These are phyloP conservation scores for Podaxis pistillaris DNA, from an alignment of 768 basidiomycete genomes.

Conservation along the genomic window DNA sequence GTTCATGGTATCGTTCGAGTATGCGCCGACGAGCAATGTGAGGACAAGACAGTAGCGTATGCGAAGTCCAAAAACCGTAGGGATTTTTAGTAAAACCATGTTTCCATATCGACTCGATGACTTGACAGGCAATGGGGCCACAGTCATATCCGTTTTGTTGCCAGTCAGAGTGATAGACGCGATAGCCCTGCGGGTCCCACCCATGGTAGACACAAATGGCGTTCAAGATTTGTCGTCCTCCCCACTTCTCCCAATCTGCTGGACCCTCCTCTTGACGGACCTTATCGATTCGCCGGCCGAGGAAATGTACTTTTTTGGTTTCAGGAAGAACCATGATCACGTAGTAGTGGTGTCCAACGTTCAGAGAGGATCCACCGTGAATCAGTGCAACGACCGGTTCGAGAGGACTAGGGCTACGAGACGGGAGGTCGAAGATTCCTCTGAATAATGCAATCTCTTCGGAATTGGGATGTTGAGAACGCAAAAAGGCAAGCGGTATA, in stretches of 20 bases:
- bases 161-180: not conserved
- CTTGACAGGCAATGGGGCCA: conserved; percentile 1
- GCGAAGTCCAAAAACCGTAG: not conserved
- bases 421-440: not conserved
- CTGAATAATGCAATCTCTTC: not conserved
- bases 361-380: not conserved
- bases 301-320: not conserved
- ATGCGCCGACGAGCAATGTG: not conserved
- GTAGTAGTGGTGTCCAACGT: not conserved
- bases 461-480: not conserved
- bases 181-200: not conserved
- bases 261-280: not conserved
- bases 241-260: not conserved
- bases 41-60: not conserved
- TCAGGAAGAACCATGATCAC: not conserved
- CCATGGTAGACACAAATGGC: not conserved
- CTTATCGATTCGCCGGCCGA: not conserved
- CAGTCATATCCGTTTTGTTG: not conserved
- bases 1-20: not conserved
- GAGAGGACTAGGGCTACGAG: not conserved
- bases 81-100: not conserved
- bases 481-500: not conserved
- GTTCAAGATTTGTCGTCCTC: not conserved
- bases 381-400: not conserved
- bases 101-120: not conserved